Conservation (phyloP, 2,329 filamentous ascomycete species). For the Pseudogymnoascus sp. region DNA sequence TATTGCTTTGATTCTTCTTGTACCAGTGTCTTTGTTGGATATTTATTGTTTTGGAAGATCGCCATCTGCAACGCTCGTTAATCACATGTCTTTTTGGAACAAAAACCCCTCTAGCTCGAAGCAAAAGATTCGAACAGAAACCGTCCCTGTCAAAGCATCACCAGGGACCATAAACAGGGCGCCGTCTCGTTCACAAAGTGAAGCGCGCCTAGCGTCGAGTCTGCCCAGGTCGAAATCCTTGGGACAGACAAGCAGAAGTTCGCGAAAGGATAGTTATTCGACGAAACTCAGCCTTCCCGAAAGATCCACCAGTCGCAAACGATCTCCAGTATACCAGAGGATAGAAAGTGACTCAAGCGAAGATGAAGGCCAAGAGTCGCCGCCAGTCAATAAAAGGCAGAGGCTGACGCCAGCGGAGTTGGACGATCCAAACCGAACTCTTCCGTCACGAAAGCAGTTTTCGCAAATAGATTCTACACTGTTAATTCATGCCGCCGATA, state of each 20-base stretch:
- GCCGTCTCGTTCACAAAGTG: conserved; percentile 4
- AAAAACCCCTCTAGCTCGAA: conserved; percentile 10
- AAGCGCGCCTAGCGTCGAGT: conserved; percentile 1
- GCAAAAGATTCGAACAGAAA: conserved; percentile 11
- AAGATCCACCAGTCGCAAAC: conserved; percentile 7
- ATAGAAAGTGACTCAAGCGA: conserved; percentile 15
- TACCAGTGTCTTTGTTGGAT: background rate
- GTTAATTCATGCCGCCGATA: conserved; percentile 51
- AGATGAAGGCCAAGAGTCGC: conserved; percentile 10
- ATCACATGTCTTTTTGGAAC: conserved; percentile 12
- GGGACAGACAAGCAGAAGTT: background rate
- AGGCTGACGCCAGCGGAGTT: background rate
- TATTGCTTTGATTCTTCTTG: conserved; percentile 7
- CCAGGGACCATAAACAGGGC: conserved; percentile 1
- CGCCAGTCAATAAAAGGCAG: conserved; percentile 12
- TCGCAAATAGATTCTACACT: conserved; percentile 18
- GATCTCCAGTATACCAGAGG: conserved; percentile 17
- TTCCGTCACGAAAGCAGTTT: conserved; percentile 23
- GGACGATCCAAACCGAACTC: conserved; percentile 22
- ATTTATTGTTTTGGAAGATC: background rate
- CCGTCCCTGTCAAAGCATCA: conserved; percentile 3
- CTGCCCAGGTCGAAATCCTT: background rate
- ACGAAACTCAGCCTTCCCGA: background rate
- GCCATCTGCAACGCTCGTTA: background rate
- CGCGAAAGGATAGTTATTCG: conserved; percentile 4